Evolutionary conservation across 768 basidiomycete genomes (phyloP), one percentile per base, ranked within the genome.

Genomic region (Lentinus tigrinus): DNA sequence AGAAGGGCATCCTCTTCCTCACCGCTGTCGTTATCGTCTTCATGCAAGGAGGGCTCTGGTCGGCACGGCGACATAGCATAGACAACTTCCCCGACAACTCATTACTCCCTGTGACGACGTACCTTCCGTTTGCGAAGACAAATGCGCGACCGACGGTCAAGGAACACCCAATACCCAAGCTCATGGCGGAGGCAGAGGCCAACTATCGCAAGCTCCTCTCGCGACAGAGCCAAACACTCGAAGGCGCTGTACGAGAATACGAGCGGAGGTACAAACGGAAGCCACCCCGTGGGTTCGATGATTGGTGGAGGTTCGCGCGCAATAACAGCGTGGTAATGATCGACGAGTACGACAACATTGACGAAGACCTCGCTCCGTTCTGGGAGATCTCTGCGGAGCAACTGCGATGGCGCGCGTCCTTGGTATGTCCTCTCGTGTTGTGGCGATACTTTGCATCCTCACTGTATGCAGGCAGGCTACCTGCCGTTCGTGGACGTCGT

Each of bases 201-300:
- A 79, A 80, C 52, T 98, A 86, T 72, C 79, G 83, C 36, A 71
- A 75, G 34, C 81, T 88, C 65, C 73, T 98, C 27, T 76, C 75
- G 2, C 76, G 78, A 49, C 97, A 98, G 75, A 94, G 91, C 71
- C 84, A 81, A 65, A 89, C 91, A 0, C 78, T 98, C 36, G 75
- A 76, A 39, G 83, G 84, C 26, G 96, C 96, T 0, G 91, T 93
- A 0, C 71, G 72, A 9, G 93, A 96, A 71, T 99, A 99, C 73
- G 83, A 76, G 63, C 75, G 81, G 55, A 79, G 95, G 57, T 95
- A 96, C 72, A 76, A 77, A 10, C 82, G 90, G 37, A 74, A 84
- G 36, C 97, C 97, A 4, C 96, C 97, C 0, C 83, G 81, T 42
- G 96, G 95, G 1, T 99, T 98, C 62, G 95, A 94, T 68, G 74